Conservation (phyloP, 768 basidiomycete species). For the Tricholoma sp. region DNA sequence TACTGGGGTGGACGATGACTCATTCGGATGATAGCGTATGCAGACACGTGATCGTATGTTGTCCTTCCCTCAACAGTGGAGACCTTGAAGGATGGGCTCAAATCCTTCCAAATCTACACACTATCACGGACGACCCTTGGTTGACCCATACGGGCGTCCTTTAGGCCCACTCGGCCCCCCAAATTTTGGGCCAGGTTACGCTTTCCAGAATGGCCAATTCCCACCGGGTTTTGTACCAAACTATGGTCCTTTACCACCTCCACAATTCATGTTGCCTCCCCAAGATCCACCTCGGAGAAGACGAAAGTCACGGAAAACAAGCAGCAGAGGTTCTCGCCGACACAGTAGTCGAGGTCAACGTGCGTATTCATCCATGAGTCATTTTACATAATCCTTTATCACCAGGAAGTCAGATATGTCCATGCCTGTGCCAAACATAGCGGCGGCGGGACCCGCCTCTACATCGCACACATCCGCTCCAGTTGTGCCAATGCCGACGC, state of each 20-base stretch:
- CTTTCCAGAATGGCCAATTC: background rate
- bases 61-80: too few relatives aligned
- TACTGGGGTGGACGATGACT: too few relatives aligned
- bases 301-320: constrained; percentile 1
- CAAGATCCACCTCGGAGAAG: constrained; percentile 1
- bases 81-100: too few relatives aligned
- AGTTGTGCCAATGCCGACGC: background rate
- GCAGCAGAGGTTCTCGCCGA: background rate
- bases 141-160: background rate
- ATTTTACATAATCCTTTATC: background rate
- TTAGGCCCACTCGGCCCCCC: background rate
- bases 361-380: background rate
- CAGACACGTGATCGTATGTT: too few relatives aligned
- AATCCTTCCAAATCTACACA: background rate
- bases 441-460: background rate
- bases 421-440: background rate
- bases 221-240: constrained; percentile 1
- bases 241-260: constrained; percentile 1
- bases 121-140: background rate
- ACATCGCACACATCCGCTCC: background rate
- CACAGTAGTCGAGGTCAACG: background rate
- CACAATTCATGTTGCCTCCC: background rate
- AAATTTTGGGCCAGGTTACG: background rate
- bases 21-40: too few relatives aligned
- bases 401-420: background rate